phyloP scores from a whole-genome alignment of 805 yeast genomes.

The Wickerhamomyces tratensis region DNA sequence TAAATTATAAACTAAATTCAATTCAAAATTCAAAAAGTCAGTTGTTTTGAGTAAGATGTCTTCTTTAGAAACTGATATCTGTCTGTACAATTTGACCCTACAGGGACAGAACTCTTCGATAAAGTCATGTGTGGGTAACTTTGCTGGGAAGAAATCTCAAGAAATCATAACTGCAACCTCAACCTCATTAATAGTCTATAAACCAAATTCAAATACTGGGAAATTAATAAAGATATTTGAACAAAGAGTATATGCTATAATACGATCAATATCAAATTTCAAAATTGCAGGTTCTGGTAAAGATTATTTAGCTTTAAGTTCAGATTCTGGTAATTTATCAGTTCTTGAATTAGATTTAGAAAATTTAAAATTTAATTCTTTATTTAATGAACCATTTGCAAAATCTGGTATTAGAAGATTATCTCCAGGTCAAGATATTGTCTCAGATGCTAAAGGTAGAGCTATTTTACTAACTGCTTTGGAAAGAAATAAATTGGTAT shows the following conservation, averaged over 20 bases:
- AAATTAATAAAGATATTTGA: slow-evolving; percentile 31
- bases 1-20: no score
- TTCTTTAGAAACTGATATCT: slow-evolving; percentile 19
- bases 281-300: slow-evolving; percentile 40
- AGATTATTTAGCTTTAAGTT: slow-evolving; percentile 57
- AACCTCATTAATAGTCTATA: slow-evolving; percentile 42
- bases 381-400: slow-evolving; percentile 55
- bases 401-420: slow-evolving; percentile 69
- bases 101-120: slow-evolving; percentile 45
- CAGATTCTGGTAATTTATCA: slow-evolving; percentile 71
- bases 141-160: slow-evolving; percentile 48
- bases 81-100: slow-evolving; percentile 65
- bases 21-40: no score
- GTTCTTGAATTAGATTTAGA: slow-evolving; percentile 36
- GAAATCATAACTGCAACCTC: slow-evolving; percentile 53
- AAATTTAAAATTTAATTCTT: slow-evolving; percentile 31
- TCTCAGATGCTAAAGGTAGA: slow-evolving; percentile 63
- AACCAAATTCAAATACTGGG: slow-evolving; percentile 47
- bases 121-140: slow-evolving; percentile 57
- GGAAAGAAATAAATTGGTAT: slow-evolving; percentile 67
- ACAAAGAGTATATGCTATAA: slow-evolving; percentile 46
- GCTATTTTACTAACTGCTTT: slow-evolving; percentile 63
- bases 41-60: no score
- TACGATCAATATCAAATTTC: slow-evolving; percentile 43
- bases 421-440: slow-evolving; percentile 65